These are phyloP conservation scores for Macroventuria anomochaeta DNA, from an alignment of 2,329 filamentous ascomycete genomes.

Conservation along the genomic window DNA sequence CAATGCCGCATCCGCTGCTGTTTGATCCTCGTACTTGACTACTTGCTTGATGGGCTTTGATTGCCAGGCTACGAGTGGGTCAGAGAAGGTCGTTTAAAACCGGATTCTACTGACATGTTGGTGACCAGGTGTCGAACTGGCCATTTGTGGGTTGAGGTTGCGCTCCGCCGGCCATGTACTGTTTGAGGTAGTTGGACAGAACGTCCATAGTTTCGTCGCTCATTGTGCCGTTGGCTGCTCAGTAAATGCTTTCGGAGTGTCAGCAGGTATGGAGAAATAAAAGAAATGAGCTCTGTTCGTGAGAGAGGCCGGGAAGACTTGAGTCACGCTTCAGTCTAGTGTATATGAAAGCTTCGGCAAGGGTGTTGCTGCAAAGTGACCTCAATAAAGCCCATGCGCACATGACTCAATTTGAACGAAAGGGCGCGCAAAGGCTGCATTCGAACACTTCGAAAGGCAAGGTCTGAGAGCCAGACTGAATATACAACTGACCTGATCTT, in stretches of 20 bases:
- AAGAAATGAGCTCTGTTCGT: background rate
- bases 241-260: background rate
- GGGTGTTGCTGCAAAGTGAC: constrained; percentile 27
- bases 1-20: constrained; percentile 65
- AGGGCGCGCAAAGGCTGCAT: constrained; percentile 2
- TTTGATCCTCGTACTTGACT: constrained; percentile 70
- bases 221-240: constrained; percentile 4
- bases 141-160: constrained; percentile 10
- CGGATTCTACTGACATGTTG: constrained; percentile 44
- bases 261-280: background rate
- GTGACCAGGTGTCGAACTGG: constrained; percentile 44
- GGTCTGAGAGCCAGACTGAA: background rate
- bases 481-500: constrained; percentile 7
- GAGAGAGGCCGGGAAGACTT: constrained; percentile 2
- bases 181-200: constrained; percentile 21
- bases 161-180: constrained; percentile 14
- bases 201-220: constrained; percentile 20
- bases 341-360: constrained; percentile 30
- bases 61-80: constrained; percentile 67
- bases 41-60: constrained; percentile 80
- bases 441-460: background rate
- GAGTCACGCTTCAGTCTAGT: constrained; percentile 21
- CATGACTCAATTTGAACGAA: constrained; percentile 30
- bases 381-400: constrained; percentile 25
- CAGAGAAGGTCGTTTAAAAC: constrained; percentile 2